phyloP scores from a whole-genome alignment of 2,329 filamentous ascomycete genomes.

The Diaporthe longicolla region DNA sequence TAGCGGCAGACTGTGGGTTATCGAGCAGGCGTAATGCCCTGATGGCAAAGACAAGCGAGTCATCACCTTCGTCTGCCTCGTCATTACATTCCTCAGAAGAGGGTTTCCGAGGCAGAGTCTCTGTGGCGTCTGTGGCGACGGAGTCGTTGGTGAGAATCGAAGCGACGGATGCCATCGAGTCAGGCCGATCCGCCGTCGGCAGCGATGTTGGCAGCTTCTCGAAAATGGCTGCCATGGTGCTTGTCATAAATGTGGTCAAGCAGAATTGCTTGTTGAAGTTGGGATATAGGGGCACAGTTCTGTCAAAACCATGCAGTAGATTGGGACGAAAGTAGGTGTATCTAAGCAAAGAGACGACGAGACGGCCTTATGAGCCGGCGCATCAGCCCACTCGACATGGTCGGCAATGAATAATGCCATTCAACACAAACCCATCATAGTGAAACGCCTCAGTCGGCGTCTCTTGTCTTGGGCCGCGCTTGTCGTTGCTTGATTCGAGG shows the following conservation, averaged over 20 bases:
- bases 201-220: conserved; percentile 34
- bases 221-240: conserved; percentile 33
- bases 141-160: conserved; percentile 33
- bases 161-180: conserved; percentile 34
- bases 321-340: conserved; percentile 20
- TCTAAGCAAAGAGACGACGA: conserved; percentile 17
- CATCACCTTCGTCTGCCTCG: conserved; percentile 33
- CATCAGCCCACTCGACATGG: conserved; percentile 13
- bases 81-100: conserved; percentile 28
- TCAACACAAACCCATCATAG: conserved; percentile 18
- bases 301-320: conserved; percentile 22
- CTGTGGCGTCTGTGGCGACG: conserved; percentile 28
- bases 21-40: conserved; percentile 35
- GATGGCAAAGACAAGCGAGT: conserved; percentile 35
- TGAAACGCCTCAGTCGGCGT: conserved; percentile 28
- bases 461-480: conserved; percentile 29
- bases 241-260: conserved; percentile 27
- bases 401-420: conserved; percentile 32
- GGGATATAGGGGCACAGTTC: conserved; percentile 10
- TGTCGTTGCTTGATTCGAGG: conserved; percentile 29
- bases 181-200: conserved; percentile 24
- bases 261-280: not conserved
- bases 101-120: conserved; percentile 14
- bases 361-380: conserved; percentile 30
- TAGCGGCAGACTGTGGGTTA: conserved; percentile 35